Conservation (phyloP, 2,329 filamentous ascomycete species). For the Dothiorella sarmentorum region DNA sequence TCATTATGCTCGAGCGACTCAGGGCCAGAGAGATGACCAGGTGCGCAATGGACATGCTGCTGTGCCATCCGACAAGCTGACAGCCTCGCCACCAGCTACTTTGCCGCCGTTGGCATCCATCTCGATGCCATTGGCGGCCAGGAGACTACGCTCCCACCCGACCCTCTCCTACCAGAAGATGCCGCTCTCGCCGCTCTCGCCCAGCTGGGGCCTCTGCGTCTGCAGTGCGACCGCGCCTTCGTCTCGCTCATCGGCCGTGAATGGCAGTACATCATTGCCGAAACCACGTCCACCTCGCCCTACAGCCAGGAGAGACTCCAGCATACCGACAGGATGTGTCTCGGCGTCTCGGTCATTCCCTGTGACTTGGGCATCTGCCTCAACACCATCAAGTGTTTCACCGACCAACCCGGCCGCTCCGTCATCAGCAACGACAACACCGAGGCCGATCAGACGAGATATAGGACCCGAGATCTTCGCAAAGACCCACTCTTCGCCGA, state of each 20-base stretch:
- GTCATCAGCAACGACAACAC: constrained; percentile 25
- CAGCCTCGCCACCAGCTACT: not conserved
- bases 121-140: not conserved
- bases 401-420: not conserved
- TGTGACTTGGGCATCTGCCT: not conserved
- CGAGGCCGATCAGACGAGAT: constrained; percentile 20
- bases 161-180: not conserved
- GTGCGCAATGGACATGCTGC: not conserved
- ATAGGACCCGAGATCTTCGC: constrained; percentile 34
- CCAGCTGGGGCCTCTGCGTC: constrained; percentile 37
- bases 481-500: constrained; percentile 32
- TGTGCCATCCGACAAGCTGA: not conserved
- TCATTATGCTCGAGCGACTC: not conserved
- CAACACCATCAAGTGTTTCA: not conserved
- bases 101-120: not conserved
- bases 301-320: constrained; percentile 31
- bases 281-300: constrained; percentile 44
- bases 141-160: not conserved
- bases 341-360: not conserved
- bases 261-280: constrained; percentile 49
- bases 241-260: constrained; percentile 48
- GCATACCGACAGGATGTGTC: not conserved
- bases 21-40: not conserved
- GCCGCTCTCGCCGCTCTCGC: constrained; percentile 30
- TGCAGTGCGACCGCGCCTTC: constrained; percentile 35